Evolutionary conservation across 345 rosid genomes (phyloP), one percentile per base, ranked within the genome.

Genomic region (Dipteronia sinensis): DNA sequence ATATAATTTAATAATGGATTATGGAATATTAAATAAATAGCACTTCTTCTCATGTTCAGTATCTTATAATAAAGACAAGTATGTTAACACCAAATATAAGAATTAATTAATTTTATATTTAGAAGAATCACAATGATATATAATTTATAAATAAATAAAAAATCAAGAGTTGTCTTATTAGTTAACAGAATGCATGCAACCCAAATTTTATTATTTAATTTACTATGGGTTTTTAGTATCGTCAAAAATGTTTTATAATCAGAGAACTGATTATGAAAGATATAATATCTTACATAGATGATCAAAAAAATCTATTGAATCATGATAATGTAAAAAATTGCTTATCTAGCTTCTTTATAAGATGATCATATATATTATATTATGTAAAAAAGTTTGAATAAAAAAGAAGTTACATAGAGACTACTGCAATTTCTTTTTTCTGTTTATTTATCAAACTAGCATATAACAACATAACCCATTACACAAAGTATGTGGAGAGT

Each of bases 41-140:
- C 69, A 75, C 31, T 72, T 19, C 49, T 29, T 76, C 25, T 67
- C 85, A 78, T 49, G 62, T 68, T 73, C n/a, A 7, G 53, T 12
- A 53, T 67, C 65, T 42, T 29, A 40, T 10, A 56, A 27, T 67
- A 82, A 79, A 71, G 75, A 70, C 72, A 79, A 10, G 62, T 65
- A 25, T 73, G 44, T 66, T 74, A 56, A 17, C 10, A 25, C 73
- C n/a, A n/a, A 70, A 34, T 47, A 10, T 65, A 53, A 49, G 13
- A 70, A 0, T 5, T 40, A 10, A 47, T 1, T 44, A 56, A 71
- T 9, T 16, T 22, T 65, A 23, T 0, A 38, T 10, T 29, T 13
- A n/a, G 27, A 25, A 29, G 31, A 49, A 42, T 77, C 13, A 5
- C 55, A 17, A 1, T 7, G 1, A 71, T 6, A 25, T 10, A 23